Base-by-base conservation (phyloP, 495 filamentous ascomycete genomes). In the Penicillium bovifimosum region DNA sequence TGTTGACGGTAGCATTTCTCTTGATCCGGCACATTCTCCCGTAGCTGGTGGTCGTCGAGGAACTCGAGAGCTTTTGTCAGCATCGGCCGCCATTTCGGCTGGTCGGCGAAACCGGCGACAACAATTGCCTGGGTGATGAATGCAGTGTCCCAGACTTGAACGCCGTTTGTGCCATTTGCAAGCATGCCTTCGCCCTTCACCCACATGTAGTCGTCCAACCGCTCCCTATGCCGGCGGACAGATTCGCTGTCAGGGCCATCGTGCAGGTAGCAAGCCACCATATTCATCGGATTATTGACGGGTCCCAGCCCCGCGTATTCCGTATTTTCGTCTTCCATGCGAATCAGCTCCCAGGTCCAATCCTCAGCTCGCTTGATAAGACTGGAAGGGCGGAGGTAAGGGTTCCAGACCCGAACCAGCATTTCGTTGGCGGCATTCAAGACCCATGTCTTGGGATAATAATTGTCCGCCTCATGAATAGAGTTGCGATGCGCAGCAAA, bases 101-200 rank as follows among this genome's bases (percentile, higher is more conserved):
- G 84, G 41, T 83, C 72, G 14, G 87, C 86, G 42, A 96, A 78
- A 0, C 89, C 89, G 34, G 87, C 85, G 50, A 87, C 88, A 50
- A 86, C 76, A 27, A 88, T 79, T 8, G 85, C 84, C 65, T 96
- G 91, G 18, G 96, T 90, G 35, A 86, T 70, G 62, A 96, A 96
- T 0, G 88, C 78, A 0, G 93, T 98, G 63, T 98, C 93, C 93
- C 93, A 98, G 38, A 82, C 86, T 70, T 98, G 93, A 11, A 96
- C 90, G 13, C 93, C 93, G 61, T 98, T 96, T 31, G 93, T 98
- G 31, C 93, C 93, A 65, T 96, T 96, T 67, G 85, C 84, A 16
- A 96, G 75, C 87, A 98, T 90, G 24, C 93, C 93, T 66, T 96
- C 93, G 35, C 80, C 54, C 35, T 92, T 96, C 50, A 97, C 74